phyloP scores from a whole-genome alignment of 805 yeast species.

The Starmerella cellae region DNA sequence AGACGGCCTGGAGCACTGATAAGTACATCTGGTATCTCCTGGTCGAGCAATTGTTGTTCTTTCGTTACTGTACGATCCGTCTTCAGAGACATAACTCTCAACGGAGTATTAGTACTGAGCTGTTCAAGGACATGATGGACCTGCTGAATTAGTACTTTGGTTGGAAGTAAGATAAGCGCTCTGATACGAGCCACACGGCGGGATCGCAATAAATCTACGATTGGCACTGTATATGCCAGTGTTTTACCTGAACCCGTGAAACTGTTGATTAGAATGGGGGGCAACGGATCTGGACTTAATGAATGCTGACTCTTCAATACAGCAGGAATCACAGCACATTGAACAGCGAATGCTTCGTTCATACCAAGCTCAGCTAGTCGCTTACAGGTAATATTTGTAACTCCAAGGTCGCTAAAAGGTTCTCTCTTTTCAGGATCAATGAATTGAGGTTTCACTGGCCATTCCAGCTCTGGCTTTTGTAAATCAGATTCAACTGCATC shows the following conservation, averaged over 20 bases:
- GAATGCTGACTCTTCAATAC: slow-evolving; percentile 33
- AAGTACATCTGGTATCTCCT: slow-evolving; percentile 27
- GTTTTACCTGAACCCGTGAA: slow-evolving; percentile 96
- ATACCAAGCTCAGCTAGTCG: slow-evolving; percentile 40
- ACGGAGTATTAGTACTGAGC: slow-evolving; percentile 52
- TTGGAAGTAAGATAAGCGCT: slow-evolving; percentile 75
- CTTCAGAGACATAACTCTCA: slow-evolving; percentile 46
- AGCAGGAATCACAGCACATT: slow-evolving; percentile 49
- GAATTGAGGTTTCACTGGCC: slow-evolving; percentile 56
- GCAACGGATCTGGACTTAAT: slow-evolving; percentile 27
- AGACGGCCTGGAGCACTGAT: slow-evolving; percentile 74
- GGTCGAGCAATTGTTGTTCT: slow-evolving; percentile 41
- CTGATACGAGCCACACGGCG: slow-evolving; percentile 61
- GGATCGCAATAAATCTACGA: slow-evolving; percentile 48
- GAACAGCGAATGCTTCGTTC: slow-evolving; percentile 61
- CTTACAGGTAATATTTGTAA: slow-evolving; percentile 33
- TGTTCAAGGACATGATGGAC: slow-evolving; percentile 52
- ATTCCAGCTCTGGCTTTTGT: slow-evolving; percentile 33
- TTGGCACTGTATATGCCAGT: slow-evolving; percentile 72
- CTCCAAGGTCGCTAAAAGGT: slow-evolving; percentile 38
- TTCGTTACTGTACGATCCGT: slow-evolving; percentile 46
- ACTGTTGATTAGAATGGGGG: slow-evolving; percentile 75
- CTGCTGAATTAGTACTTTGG: slow-evolving; percentile 74
- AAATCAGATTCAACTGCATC: slow-evolving; percentile 29
- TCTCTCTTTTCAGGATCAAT: slow-evolving; percentile 36